Base-by-base conservation (phyloP, 805 yeast genomes). In the Candida khao-thaluensis region DNA sequence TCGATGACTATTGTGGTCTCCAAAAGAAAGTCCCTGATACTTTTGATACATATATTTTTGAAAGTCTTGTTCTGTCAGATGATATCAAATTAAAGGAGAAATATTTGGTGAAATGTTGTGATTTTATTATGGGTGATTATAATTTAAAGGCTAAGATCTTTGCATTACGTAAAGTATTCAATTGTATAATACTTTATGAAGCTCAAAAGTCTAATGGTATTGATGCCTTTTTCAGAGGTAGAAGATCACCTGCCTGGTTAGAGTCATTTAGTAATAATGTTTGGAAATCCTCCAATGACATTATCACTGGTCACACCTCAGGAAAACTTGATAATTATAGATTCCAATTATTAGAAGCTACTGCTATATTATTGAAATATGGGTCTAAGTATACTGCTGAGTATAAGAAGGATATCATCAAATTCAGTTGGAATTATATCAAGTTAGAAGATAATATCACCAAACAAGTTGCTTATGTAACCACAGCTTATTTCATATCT, bases 361-460 rank as follows among this genome's bases (percentile, higher is more conserved):
- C 98, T 0, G 81, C 96, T 0, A 62, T 84, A 30, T 63, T 93
- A 30, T 76, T 89, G 17, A 81, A 81, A 53, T 76, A 79, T 61
- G 81, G 85, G 1, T 80, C 95, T 0, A 59, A 64, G 0, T 60
- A 71, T 8, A 71, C 87, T 17, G 64, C 74, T 6, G 83, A 78
- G 11, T 72, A 76, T 48, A 72, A 85, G 30, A 91, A 88, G 54
- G 95, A 89, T 50, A 79, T 93, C 30, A 87, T 93, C 59, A 88
- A 87, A 58, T 93, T 89, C 64, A 85, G 89, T 50, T 93, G 99
- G 99, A 85, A 86, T 49, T 85, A 82, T 52, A 82, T 93, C 54
- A 87, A 87, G 50, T 66, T 90, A 22, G 97, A 90, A 46, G 99
- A 93, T 56, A 76, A 81, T 37, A 76, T 89, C 36, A 79, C 95